Percentiles rank a stretch among this genome's conserved stretches.
Conservation (phyloP, 768 basidiomycete genomes). For the Phylloporus scabripes region DNA sequence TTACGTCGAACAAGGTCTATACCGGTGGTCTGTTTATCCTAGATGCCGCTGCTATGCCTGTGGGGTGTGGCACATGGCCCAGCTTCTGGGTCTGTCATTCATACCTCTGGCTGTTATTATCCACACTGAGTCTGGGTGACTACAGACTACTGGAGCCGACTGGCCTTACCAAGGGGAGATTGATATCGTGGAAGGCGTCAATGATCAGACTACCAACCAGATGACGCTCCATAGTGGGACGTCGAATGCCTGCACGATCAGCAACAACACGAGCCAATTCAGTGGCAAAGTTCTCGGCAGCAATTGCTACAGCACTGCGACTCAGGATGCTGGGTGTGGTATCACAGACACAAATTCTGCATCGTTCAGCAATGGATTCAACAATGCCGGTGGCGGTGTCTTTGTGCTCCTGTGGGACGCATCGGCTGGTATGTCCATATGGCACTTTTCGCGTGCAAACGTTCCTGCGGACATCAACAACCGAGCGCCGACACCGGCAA, state of each 20-base stretch:
- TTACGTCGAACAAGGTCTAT: slow-evolving; percentile 57
- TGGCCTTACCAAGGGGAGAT: slow-evolving; percentile 60
- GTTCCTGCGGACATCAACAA: slow-evolving; percentile 49
- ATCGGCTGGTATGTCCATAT: slow-evolving; percentile 44
- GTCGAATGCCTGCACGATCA: slow-evolving; percentile 33
- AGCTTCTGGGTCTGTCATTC: slow-evolving; percentile 45
- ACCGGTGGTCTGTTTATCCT: slow-evolving; percentile 69
- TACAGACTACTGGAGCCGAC: slow-evolving; percentile 40
- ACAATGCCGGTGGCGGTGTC: slow-evolving; percentile 43
- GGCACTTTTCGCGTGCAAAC: slow-evolving; percentile 48
- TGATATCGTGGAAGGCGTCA: slow-evolving; percentile 72
- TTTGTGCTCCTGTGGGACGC: slow-evolving; percentile 52
- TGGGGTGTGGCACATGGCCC: slow-evolving; percentile 60
- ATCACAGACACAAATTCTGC: slow-evolving; percentile 37
- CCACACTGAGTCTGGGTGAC: not conserved
- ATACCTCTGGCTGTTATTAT: not conserved
- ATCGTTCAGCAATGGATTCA: slow-evolving; percentile 40
- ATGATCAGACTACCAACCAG: slow-evolving; percentile 52
- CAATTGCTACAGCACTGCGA: slow-evolving; percentile 37
- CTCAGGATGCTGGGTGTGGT: slow-evolving; percentile 45
- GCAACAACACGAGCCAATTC: slow-evolving; percentile 14
- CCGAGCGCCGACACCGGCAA: slow-evolving; percentile 40
- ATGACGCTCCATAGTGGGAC: slow-evolving; percentile 58
- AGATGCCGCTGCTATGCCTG: slow-evolving; percentile 65
- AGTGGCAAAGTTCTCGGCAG: slow-evolving; percentile 22